Base-by-base conservation (phyloP, 768 basidiomycete species). In the Boletus vermiculosoides region DNA sequence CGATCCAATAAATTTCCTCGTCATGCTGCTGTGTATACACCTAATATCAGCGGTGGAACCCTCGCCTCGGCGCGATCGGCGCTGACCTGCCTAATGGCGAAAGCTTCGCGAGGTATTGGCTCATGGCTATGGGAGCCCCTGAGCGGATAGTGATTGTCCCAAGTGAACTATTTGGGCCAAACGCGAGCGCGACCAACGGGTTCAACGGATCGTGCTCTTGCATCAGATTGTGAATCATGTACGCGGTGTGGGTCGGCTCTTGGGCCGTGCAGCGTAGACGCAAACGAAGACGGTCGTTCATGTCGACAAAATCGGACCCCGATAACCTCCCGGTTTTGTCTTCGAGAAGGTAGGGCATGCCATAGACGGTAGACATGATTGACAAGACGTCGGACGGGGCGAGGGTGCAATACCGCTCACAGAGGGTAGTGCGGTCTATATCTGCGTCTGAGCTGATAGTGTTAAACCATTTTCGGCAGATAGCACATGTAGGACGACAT, bases 331-430 rank as follows among this genome's bases (percentile, higher is more conserved):
- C 86, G 7, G 80, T 80, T 54, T 74, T 80, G 73, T 88, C 87
- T 65, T 86, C 83, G 55, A 90, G 81, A 62, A 87, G 80, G 69
- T 74, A 81, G 39, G 85, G 82, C 63, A 86, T 73, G 54, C 81
- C 82, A 57, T 81, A 84, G 54, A 73, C 76, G 15, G 78, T 76
- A 40, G 65, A 58, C 67, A 66, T 70, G 61, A 45, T 37, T 63
- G 57, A 44, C 34, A 15, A 20, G 53, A 37, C 42, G 45, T 20
- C 31, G 40, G n/a, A 16, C 37, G 20, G 45, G 58, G 45, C 12
- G 54, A 49, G 50, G 44, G 8, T 50, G 41, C 30, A 20, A 33
- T 42, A 25, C 46, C 50, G 20, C 41, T 46, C 54, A 48, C 40
- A 23, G 31, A 57, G 30, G 15, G 8, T 5, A 37, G 18, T n/a